Base-by-base conservation (phyloP, 768 basidiomycete species). In the Mrakia hoshinonis region DNA sequence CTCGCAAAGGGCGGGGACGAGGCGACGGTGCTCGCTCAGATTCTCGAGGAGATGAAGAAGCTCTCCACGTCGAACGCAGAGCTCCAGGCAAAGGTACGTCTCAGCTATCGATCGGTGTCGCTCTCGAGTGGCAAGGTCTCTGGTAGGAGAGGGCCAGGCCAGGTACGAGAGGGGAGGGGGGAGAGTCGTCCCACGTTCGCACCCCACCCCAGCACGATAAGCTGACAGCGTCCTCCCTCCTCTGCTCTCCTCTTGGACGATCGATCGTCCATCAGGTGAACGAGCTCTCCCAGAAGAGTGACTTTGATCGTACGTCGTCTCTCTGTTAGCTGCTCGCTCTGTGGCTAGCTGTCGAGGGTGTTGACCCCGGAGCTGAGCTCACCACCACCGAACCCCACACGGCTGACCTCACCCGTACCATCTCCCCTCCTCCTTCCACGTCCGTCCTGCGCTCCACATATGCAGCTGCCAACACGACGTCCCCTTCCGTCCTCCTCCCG, bases 11-110 rank as follows among this genome's bases (percentile, higher is more conserved):
- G 43, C 48, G 46, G 46, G 29, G 72, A 73, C 48, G 62, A 74
- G 13, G 87, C 89, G 71, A 85, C 86, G 15, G 79, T 87, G 9
- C 81, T 92, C 61, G 83, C 84, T 0, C 88, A 91, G 78, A 91
- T 92, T 68, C 82, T 91, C 11, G 80, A 82, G 7, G 87, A 88
- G 80, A 84, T 92, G 67, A 83, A 88, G 75, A 82, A 85, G 4
- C 82, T 92, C 76, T 87, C 89, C 78, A 79, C 87, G 61, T 85
- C 85, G 62, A 89, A 92, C 77, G 88, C 90, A 79, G 83, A 85
- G 0, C 82, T 92, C 76, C 88, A 90, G 75, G 86, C 88, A 29
- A 90, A 92, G 84, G 90, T 91, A 74, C 51, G 77, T 52, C 74
- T 72, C 22, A 55, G 49, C n/a, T 61, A 13, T 24, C n/a, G 3